phyloP scores from a whole-genome alignment of 2,329 filamentous ascomycete genomes.

The Aspergillus intermedius region DNA sequence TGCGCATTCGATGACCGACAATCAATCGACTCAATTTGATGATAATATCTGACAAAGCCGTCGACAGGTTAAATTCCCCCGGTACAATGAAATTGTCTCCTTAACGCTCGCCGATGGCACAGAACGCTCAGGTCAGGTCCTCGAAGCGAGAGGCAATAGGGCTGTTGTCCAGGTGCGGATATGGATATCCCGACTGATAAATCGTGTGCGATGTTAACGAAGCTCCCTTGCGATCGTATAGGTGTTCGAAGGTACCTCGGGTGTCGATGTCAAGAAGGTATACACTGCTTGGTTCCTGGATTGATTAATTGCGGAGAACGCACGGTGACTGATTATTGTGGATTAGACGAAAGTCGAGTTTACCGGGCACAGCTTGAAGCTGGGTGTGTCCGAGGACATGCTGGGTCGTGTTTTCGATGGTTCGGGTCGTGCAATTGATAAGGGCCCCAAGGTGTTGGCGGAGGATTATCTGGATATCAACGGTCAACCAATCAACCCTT shows the following conservation, averaged over 20 bases:
- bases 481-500: conserved; percentile 96
- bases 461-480: conserved; percentile 99
- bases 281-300: conserved; percentile 1
- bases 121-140: conserved; percentile 85
- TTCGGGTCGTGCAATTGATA: conserved; percentile 95
- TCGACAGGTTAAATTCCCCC: conserved; percentile 84
- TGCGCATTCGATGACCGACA: background rate
- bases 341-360: conserved; percentile 90
- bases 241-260: conserved; percentile 95
- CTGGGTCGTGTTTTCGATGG: conserved; percentile 97
- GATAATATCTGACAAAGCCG: too few relatives aligned
- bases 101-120: conserved; percentile 93
- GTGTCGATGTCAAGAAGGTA: conserved; percentile 98
- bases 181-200: conserved; percentile 2
- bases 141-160: conserved; percentile 93
- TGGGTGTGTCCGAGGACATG: conserved; percentile 99
- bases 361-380: conserved; percentile 92
- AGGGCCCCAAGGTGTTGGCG: conserved; percentile 94
- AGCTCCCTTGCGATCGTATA: conserved; percentile 33
- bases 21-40: too few relatives aligned
- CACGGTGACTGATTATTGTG: conserved; percentile 14
- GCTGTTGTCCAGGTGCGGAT: conserved; percentile 81
- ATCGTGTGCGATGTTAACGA: conserved; percentile 14
- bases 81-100: conserved; percentile 96
- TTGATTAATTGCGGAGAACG: background rate